phyloP scores from a whole-genome alignment of 176 grass and related monocot species.

The Carex kokanica region DNA sequence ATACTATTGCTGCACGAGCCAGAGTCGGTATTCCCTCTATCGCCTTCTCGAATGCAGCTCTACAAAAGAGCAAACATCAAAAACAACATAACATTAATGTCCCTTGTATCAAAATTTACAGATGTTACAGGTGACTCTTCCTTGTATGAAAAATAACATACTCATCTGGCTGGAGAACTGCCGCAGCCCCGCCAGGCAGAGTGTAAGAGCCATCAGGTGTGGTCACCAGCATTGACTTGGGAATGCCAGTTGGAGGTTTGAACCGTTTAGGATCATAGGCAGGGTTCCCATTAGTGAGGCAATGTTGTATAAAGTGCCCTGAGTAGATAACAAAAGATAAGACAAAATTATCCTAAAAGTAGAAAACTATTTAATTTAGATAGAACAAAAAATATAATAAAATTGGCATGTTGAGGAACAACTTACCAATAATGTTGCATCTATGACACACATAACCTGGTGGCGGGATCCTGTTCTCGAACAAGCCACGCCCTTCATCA shows the following conservation, averaged over 20 bases:
- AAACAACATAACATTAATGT: background rate
- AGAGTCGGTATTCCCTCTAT: conserved; percentile 86
- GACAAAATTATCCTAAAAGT: conserved; percentile 8
- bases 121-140: no score
- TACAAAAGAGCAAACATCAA: conserved; percentile 38
- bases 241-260: conserved; percentile 97
- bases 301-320: conserved; percentile 99
- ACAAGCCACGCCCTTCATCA: conserved; percentile 53
- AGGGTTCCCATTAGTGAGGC: conserved; percentile 88
- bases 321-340: conserved; percentile 24
- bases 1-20: conserved; percentile 16
- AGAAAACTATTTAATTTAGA: background rate
- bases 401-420: background rate
- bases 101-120: background rate
- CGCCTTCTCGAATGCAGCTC: conserved; percentile 97
- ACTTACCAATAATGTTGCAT: conserved; percentile 89
- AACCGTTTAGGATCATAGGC: conserved; percentile 78
- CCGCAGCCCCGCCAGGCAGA: conserved; percentile 78
- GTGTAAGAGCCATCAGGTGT: conserved; percentile 92
- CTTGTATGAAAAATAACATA: conserved; percentile 23
- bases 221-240: conserved; percentile 98
- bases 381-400: background rate
- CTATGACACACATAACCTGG: conserved; percentile 96
- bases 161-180: conserved; percentile 97
- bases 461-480: conserved; percentile 66